Evolutionary conservation across 768 basidiomycete species (phyloP), one percentile per base, ranked within the genome.

Genomic region (Tulasnella sp.): DNA sequence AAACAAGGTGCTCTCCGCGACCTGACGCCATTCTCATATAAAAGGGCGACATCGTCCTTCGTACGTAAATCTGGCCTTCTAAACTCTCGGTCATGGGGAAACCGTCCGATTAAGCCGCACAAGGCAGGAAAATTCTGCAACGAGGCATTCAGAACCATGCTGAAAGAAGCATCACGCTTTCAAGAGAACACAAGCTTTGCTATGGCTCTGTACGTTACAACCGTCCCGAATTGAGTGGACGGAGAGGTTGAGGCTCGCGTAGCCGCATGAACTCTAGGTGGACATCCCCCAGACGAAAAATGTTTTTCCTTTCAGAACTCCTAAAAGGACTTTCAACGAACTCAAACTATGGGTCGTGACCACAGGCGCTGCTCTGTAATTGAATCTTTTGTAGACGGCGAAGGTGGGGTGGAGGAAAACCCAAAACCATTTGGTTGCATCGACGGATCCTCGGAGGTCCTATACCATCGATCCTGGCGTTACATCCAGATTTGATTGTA

Each of bases 21-120:
- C 32, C 61, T 67, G 61, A 67, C 61, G 61, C 61, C 61, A 67
- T 67, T 35, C 32, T 67, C n/a, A 67, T 67, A 67, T 67, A 67
- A 67, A 67, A 67, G 61, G 26, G 61, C 61, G 61, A 67, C 61
- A 67, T 67, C 32, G 11, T 18, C 26, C 16, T 32, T 67, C 61
- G 61, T 67, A 67, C 61, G 61, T 67, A 67, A 67, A 67, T 29
- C 61, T 16, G 13, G 32, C 61, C 61, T 67, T 26, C 61, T 2
- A 5, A 32, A 35, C 61, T 32, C 61, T 32, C 23, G 61, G 61
- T 26, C 61, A 67, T 16, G 26, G 29, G 23, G 35, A 67, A 29
- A 67, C 61, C 29, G 26, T 67, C 61, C 26, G 26, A 18, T 29
- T 32, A 26, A 26, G 26, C 26, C 32, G 61, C 61, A 35, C 15